Base-by-base conservation (phyloP, 2,329 filamentous ascomycete genomes). In the Nothophoma quercina region DNA sequence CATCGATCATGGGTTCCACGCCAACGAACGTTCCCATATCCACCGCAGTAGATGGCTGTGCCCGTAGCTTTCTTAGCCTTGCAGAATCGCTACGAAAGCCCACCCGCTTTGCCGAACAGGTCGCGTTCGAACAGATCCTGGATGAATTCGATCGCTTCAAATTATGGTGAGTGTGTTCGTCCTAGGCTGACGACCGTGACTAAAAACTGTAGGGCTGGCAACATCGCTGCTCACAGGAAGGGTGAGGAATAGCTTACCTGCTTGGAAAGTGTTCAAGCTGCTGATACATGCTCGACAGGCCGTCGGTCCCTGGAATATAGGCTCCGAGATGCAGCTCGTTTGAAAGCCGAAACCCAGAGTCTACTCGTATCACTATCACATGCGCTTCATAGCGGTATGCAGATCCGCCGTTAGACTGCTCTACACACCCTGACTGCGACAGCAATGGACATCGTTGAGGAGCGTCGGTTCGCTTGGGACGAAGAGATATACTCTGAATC, bases 101-200 rank as follows among this genome's bases (percentile, higher is more conserved):
- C 1, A 36, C 16, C 1, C 30, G 38, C 4, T 50, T 42, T 13
- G 8, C 30, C 12, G 38, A 38, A 8, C 46, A 50, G 13, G 15
- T 50, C 8, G 19, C n/a, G 1, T 15, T 16, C 30, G n/a, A 2
- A 2, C n/a, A n/a, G n/a, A 19, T 50, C 5, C 4, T 50, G 25
- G 39, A 43, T 12, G 38, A 50, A 5, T 50, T 50, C n/a, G 46
- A 43, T 30, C 46, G 46, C 13, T 50, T 50, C 18, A 50, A 49
- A 32, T 7, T 50, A 25, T 50, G 46, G 46, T 43, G n/a, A 15
- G 23, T 1, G 5, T 18, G n/a, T 2, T 7, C 7, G 4, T 5
- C 12, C 16, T 9, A 10, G 2, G 4, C 7, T n/a, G 15, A 15
- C 2, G 21, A 1, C 8, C 22, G n/a, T n/a, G 38, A 8, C n/a